A percentile compares a stretch with the other conserved stretches of the same genome.
phyloP scores from a whole-genome alignment of 2,329 filamentous ascomycete species.

The Alternaria dauci region DNA sequence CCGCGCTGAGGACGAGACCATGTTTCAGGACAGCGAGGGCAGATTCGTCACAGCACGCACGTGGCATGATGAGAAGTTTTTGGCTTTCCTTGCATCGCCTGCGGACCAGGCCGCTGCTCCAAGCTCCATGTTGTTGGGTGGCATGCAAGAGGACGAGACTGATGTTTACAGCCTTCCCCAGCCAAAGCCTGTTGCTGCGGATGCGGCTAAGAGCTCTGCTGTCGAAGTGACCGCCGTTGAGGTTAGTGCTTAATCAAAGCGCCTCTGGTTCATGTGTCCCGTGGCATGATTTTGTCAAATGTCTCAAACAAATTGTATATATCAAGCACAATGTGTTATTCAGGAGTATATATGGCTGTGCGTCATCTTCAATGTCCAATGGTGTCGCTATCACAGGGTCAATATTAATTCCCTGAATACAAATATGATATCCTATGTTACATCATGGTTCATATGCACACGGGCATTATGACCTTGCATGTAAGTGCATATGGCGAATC shows the following conservation, averaged over 20 bases:
- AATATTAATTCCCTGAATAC: background rate
- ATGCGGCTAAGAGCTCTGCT: background rate
- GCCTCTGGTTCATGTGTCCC: background rate
- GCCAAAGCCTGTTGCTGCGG: background rate
- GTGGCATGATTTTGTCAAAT: background rate
- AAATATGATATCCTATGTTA: background rate
- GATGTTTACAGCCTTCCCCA: constrained; percentile 9
- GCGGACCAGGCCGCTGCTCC: constrained; percentile 16
- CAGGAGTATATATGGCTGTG: background rate
- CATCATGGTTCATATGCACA: background rate
- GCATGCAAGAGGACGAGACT: constrained; percentile 15
- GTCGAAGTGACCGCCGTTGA: constrained; percentile 12
- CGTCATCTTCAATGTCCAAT: background rate
- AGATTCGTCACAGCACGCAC: constrained; percentile 60
- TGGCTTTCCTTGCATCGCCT: constrained; percentile 35
- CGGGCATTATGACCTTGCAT: background rate
- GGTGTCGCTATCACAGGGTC: background rate
- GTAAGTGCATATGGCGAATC: background rate
- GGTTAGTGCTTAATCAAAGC: constrained; percentile 7
- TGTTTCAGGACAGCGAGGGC: constrained; percentile 65
- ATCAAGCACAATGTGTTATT: background rate
- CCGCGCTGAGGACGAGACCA: constrained; percentile 64
- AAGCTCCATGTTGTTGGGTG: constrained; percentile 13
- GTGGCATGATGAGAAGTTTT: constrained; percentile 48
- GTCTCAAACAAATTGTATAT: background rate